A percentile compares a stretch with the other conserved stretches of the same genome.
These are phyloP conservation scores for Solanum dulcamara DNA, from an alignment of 257 asterid genomes.

Conservation along the genomic window DNA sequence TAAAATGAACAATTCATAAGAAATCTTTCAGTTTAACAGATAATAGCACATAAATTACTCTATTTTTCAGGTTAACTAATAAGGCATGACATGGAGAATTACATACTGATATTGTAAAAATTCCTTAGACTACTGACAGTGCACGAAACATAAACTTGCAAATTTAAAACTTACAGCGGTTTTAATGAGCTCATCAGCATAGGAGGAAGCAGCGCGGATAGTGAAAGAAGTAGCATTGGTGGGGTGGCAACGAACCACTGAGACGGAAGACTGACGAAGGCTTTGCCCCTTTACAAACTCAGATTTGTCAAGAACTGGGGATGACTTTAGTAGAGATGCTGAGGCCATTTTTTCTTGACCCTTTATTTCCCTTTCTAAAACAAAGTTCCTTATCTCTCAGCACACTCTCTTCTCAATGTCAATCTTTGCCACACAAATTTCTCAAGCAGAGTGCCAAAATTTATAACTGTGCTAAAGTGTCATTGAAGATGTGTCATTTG, in stretches of 20 bases:
- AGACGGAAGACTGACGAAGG: constrained; percentile 54
- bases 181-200: constrained; percentile 82
- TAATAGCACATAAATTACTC: background rate
- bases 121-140: background rate
- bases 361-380: background rate
- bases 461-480: constrained; percentile 19
- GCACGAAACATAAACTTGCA: background rate
- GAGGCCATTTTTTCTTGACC: constrained; percentile 54
- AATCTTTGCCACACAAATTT: constrained; percentile 37
- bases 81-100: background rate
- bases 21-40: background rate
- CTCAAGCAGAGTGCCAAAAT: constrained; percentile 3
- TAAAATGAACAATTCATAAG: background rate
- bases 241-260: constrained; percentile 37
- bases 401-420: constrained; percentile 6
- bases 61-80: background rate
- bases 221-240: constrained; percentile 29
- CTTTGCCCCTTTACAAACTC: constrained; percentile 66
- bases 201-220: constrained; percentile 59
- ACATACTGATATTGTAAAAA: background rate
- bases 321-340: constrained; percentile 76
- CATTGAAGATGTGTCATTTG: constrained; percentile 46
- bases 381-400: constrained; percentile 34
- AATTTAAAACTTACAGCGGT: constrained; percentile 48
- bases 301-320: constrained; percentile 63